Evolutionary conservation across 1,284 basidiomycete species (phyloP), one percentile per base, ranked within the genome.

Genomic region (Peniophora sp.): DNA sequence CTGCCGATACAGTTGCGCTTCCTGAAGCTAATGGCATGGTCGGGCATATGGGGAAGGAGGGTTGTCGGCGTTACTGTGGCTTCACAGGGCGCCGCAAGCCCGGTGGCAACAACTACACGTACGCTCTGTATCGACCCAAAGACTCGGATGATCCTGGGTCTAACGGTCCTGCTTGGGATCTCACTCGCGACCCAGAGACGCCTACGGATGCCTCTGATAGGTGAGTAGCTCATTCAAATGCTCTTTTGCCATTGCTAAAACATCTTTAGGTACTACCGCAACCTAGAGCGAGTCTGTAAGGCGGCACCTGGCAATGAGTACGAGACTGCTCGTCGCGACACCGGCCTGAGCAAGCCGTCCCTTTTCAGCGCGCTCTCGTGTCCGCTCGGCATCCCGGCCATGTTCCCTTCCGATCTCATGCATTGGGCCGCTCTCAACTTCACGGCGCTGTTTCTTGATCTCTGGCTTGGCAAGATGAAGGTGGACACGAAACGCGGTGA

Each of bases 1-100:
- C 56, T 1, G 64, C 64, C 22, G 65, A 67, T 53, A 60, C 58
- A 10, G 57, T 59, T 19, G 65, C 58, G 3, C 52, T 64, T 9
- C 51, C 58, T 1, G 19, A 17, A 16, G n/a, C n/a, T 16, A 20
- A 6, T n/a, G 38, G 38, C 12, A 5, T 41, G 5, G 38, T 41
- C 19, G 38, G 38, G n/a, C 38, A 41, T 41, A 8, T 17, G 5
- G 38, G 38, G n/a, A 17, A 20, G 8, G 19, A 17, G 16, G 38
- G 38, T 16, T 41, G 38, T 41, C 38, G 38, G 5, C 38, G 16
- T 8, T 41, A 41, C 16, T 41, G 38, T 16, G 16, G n/a, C 38
- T 17, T 8, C n/a, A 41, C 5, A 16, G 38, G 38, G n/a, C 16
- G 38, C 8, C 16, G 38, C 5, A 41, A 41, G n/a, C n/a, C 19